Conservation (phyloP, 2,329 filamentous ascomycete species). For the Aspergillus ruber region DNA sequence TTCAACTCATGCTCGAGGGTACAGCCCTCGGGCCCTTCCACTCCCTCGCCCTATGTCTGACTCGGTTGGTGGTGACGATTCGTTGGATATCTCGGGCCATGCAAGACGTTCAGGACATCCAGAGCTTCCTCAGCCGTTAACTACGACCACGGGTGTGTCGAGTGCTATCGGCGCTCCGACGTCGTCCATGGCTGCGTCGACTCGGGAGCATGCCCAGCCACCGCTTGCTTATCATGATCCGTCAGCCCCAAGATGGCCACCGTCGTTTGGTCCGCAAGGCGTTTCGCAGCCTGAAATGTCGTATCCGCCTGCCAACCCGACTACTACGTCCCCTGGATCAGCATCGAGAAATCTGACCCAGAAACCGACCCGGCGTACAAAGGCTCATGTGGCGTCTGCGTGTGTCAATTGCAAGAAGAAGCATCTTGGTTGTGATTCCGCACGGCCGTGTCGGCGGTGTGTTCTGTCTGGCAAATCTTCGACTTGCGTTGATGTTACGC, state of each 20-base stretch:
- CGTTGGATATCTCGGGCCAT: constrained; percentile 31
- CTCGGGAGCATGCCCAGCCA: constrained; percentile 12
- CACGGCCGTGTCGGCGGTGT: constrained; percentile 41
- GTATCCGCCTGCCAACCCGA: constrained; percentile 20
- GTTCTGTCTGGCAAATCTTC: constrained; percentile 41
- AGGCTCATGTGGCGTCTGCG: constrained; percentile 43
- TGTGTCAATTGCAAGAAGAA: constrained; percentile 46
- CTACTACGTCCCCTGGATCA: constrained; percentile 12
- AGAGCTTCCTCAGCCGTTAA: constrained; percentile 18
- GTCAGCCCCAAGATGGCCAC: constrained; percentile 13
- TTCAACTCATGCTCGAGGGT: constrained; percentile 32
- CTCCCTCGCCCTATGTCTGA: constrained; percentile 40
- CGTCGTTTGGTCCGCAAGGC: constrained; percentile 14
- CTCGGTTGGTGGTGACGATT: constrained; percentile 32
- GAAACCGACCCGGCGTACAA: constrained; percentile 39
- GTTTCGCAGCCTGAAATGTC: constrained; percentile 14
- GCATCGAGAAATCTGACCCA: constrained; percentile 24
- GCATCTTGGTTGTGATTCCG: constrained; percentile 41
- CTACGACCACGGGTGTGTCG: constrained; percentile 9
- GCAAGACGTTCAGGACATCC: constrained; percentile 26
- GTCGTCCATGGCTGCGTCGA: background rate
- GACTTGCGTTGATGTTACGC: constrained; percentile 41
- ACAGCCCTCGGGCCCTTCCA: constrained; percentile 34
- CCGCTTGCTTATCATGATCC: constrained; percentile 14
- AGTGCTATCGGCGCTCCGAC: background rate